Percentiles rank a stretch among this genome's conserved stretches.
These are phyloP conservation scores for Blastomyces percursus DNA, from an alignment of 2,329 filamentous ascomycete genomes.

Conservation along the genomic window DNA sequence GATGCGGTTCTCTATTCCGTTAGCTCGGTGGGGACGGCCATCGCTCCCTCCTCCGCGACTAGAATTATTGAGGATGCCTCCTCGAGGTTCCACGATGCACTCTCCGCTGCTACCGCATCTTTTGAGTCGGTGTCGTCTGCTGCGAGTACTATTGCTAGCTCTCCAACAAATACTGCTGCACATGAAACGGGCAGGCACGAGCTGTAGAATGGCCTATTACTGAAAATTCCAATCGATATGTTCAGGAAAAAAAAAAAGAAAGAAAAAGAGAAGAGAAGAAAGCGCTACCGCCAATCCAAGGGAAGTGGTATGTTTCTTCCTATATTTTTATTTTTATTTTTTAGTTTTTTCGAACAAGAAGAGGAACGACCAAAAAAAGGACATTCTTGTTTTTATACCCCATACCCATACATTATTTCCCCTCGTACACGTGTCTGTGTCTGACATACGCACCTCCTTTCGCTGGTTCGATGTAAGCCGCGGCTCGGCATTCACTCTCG, in stretches of 20 bases:
- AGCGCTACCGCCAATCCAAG: background rate
- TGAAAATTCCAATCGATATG: background rate
- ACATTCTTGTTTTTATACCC: slow-evolving; percentile 2
- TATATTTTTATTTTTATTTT: background rate
- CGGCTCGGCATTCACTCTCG: background rate
- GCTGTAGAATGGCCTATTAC: background rate
- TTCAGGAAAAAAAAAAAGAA: background rate
- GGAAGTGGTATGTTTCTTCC: background rate
- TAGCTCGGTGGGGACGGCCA: slow-evolving; percentile 26
- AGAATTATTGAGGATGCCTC: slow-evolving; percentile 35
- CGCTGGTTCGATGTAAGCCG: background rate
- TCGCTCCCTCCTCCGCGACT: slow-evolving; percentile 27
- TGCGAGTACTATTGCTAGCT: slow-evolving; percentile 22
- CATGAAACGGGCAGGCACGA: background rate
- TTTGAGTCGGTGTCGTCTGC: slow-evolving; percentile 31
- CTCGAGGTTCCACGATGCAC: slow-evolving; percentile 35
- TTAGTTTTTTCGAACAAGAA: background rate
- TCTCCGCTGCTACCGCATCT: slow-evolving; percentile 35
- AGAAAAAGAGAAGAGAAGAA: background rate
- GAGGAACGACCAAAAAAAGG: background rate
- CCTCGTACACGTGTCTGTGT: background rate
- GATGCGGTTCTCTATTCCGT: slow-evolving; percentile 32
- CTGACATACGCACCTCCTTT: background rate
- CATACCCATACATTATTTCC: background rate
- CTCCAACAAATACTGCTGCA: background rate